A percentile compares a stretch with the other conserved stretches of the same genome.
These are phyloP conservation scores for Amanita inopinata DNA, from an alignment of 768 basidiomycete species.

Conservation along the genomic window DNA sequence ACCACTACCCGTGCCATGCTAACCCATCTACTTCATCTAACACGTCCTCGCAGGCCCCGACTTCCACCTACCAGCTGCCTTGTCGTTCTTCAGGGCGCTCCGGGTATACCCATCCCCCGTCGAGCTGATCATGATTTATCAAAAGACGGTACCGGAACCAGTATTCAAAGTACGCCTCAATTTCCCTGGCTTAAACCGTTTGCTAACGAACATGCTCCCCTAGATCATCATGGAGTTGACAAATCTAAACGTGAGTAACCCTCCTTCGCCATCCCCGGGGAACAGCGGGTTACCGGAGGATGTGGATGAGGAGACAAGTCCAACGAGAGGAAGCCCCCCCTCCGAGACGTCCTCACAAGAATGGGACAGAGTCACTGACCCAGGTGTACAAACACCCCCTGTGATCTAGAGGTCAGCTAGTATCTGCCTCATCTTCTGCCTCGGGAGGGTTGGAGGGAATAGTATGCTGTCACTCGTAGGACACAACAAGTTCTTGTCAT, in stretches of 20 bases:
- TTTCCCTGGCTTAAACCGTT: not conserved
- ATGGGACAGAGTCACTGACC: slow-evolving; percentile 82
- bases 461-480: slow-evolving; percentile 18
- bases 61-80: slow-evolving; percentile 71
- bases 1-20: not conserved
- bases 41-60: slow-evolving; percentile 48
- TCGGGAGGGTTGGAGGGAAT: slow-evolving; percentile 13
- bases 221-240: slow-evolving; percentile 61
- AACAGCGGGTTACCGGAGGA: slow-evolving; percentile 18
- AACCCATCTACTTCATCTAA: slow-evolving; percentile 1
- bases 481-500: slow-evolving; percentile 8
- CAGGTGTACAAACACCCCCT: slow-evolving; percentile 45
- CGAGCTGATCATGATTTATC: slow-evolving; percentile 91
- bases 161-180: slow-evolving; percentile 58
- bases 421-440: slow-evolving; percentile 10
- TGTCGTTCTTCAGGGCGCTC: slow-evolving; percentile 89
- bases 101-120: slow-evolving; percentile 91
- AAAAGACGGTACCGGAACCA: slow-evolving; percentile 77
- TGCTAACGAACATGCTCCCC: slow-evolving; percentile 1
- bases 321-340: slow-evolving; percentile 56
- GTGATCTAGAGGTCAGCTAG: slow-evolving; percentile 12
- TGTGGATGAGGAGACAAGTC: slow-evolving; percentile 52
- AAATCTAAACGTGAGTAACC: slow-evolving; percentile 21
- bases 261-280: not conserved
- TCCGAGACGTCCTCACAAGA: slow-evolving; percentile 86